A percentile compares a stretch with the other conserved stretches of the same genome.
Conservation (phyloP, 2,329 filamentous ascomycete species). For the Aspergillus tanneri region DNA sequence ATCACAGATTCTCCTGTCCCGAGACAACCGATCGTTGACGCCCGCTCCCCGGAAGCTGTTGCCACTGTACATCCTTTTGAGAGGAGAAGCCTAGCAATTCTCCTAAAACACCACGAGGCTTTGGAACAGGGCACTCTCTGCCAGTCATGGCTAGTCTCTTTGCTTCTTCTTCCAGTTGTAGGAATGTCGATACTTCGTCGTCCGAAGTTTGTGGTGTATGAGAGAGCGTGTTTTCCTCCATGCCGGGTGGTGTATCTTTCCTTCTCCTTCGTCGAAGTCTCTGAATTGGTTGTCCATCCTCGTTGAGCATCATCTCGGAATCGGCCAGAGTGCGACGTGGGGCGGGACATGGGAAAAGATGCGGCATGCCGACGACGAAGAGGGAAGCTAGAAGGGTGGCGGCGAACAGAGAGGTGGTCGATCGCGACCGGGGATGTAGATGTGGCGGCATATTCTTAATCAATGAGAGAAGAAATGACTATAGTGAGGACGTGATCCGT, state of each 20-base stretch:
- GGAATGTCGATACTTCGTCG: slow-evolving; percentile 47
- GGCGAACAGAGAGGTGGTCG: slow-evolving; percentile 91
- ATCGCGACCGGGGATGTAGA: slow-evolving; percentile 88
- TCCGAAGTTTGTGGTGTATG: slow-evolving; percentile 25
- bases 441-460: slow-evolving; percentile 67
- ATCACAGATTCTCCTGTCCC: neutral
- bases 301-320: slow-evolving; percentile 48
- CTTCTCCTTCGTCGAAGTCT: slow-evolving; percentile 39
- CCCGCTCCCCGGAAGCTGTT: neutral
- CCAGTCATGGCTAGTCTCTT: slow-evolving; percentile 45
- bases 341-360: slow-evolving; percentile 86
- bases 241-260: slow-evolving; percentile 24
- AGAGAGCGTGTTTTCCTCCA: slow-evolving; percentile 15
- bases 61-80: slow-evolving; percentile 21
- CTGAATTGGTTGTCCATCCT: slow-evolving; percentile 45
- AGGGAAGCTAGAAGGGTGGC: slow-evolving; percentile 89
- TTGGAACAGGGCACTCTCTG: slow-evolving; percentile 88
- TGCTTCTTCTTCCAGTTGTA: slow-evolving; percentile 44
- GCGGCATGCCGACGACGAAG: slow-evolving; percentile 85
- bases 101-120: slow-evolving; percentile 76
- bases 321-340: slow-evolving; percentile 74
- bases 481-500: slow-evolving; percentile 1
- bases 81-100: slow-evolving; percentile 69
- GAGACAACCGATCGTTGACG: neutral
- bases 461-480: slow-evolving; percentile 5